Conservation (phyloP, 257 asterid species). For the Solanum chilense region DNA sequence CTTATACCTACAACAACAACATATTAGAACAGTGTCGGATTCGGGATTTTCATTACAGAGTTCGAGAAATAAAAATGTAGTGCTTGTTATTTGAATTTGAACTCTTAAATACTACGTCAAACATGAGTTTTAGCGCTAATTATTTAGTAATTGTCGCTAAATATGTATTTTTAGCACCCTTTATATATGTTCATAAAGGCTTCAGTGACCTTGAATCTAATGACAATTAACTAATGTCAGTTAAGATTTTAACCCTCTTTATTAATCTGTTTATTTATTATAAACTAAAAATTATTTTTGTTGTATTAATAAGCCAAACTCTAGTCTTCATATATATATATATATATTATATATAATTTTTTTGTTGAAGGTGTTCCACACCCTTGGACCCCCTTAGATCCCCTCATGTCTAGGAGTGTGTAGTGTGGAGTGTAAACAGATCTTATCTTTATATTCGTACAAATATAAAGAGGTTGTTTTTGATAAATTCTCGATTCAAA, state of each 20-base stretch:
- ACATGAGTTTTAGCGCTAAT: too few species aligned
- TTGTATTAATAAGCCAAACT: neutral
- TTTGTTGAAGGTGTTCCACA: neutral
- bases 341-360: too few species aligned
- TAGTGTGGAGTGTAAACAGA: rapidly evolving
- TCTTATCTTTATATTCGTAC: neutral
- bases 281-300: too few species aligned
- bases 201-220: too few species aligned
- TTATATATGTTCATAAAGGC: too few species aligned
- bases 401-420: neutral
- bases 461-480: neutral
- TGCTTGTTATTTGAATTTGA: neutral
- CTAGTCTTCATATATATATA: neutral
- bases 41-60: neutral
- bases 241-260: too few species aligned
- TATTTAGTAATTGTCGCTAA: too few species aligned
- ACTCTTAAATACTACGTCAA: neutral
- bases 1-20: neutral
- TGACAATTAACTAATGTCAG: too few species aligned
- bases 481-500: neutral
- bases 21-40: neutral
- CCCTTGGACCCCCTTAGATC: neutral
- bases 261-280: too few species aligned
- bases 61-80: neutral
- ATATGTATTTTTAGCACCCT: too few species aligned